Evolutionary conservation across 2,329 filamentous ascomycete species (phyloP), one percentile per base, ranked within the genome.

Genomic region (Colletotrichum zoysiae): DNA sequence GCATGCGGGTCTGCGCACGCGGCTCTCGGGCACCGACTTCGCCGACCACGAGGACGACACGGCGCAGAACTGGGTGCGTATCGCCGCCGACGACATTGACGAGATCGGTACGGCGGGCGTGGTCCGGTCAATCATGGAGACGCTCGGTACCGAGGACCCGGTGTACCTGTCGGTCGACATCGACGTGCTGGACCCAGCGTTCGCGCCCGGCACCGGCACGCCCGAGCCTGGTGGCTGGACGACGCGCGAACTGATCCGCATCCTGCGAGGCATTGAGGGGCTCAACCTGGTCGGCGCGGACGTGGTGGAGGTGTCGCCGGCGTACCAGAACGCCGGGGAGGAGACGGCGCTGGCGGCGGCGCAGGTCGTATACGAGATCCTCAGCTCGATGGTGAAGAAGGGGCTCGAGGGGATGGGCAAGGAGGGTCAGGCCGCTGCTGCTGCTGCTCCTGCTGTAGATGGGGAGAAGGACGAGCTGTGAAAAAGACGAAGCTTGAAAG

Each of bases 201-300:
- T 82, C 67, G 80, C 79, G 2, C 93, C 94, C 0, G 93, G 92
- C 2, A 97, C 94, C 0, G 95, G 95, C 1, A 97, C 95, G 0
- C 95, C 95, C 0, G 95, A 97, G 84, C 92, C 94, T 0, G 95
- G 95, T 69, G 95, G 95, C 48, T 97, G 95, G 95, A 96, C 93
- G 7, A 97, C 93, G 26, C 86, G 95, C 63, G 95, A 97, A 84
- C 85, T 97, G 76, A 95, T 97, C 74, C 86, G 92, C 16, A 94
- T 97, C 70, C 82, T 97, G 79, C 86, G 94, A 42, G 94, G 93
- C 0, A 88, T 97, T 53, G 95, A 97, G 83, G 88, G 86, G 0
- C 80, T 97, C 79, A 97, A 97, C 78, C 83, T 97, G 5, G 93
- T 97, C 4, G 95, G 94, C 1, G 95, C 94, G 0, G 95, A 97